phyloP scores from a whole-genome alignment of 2,329 filamentous ascomycete species.

The Raffaelea deltoideospora region DNA sequence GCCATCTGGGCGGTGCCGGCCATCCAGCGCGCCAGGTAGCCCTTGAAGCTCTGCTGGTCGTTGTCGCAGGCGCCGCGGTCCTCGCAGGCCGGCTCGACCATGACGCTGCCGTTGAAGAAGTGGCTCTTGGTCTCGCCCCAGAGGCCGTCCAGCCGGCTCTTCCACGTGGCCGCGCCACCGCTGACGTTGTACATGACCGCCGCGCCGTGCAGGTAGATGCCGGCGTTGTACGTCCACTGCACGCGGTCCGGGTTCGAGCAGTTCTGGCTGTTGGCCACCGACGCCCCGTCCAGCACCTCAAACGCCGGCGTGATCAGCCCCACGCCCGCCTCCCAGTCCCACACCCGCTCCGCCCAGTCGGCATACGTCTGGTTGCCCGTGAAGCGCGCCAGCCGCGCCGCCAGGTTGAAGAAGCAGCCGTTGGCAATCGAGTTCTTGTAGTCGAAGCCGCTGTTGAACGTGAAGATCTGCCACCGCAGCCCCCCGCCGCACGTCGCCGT shows the following conservation, averaged over 20 bases:
- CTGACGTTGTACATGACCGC: conserved; percentile 52
- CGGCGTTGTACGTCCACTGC: conserved; percentile 58
- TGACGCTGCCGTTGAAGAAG: conserved; percentile 42
- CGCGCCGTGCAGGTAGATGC: conserved; percentile 46
- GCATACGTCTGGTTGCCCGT: conserved; percentile 67
- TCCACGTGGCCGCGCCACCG: conserved; percentile 32
- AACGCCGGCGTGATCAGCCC: conserved; percentile 41
- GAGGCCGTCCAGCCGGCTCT: conserved; percentile 42
- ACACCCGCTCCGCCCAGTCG: conserved; percentile 59
- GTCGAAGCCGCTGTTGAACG: conserved; percentile 56
- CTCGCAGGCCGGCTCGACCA: conserved; percentile 57
- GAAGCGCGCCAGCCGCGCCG: conserved; percentile 58
- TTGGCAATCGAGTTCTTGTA: conserved; percentile 58
- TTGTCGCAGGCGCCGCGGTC: conserved; percentile 42
- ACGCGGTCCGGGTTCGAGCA: conserved; percentile 39
- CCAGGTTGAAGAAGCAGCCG: conserved; percentile 55
- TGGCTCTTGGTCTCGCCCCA: conserved; percentile 30
- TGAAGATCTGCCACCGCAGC: conserved; percentile 74
- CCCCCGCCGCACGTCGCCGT: conserved; percentile 52
- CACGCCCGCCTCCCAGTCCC: conserved; percentile 43
- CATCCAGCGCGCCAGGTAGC: conserved; percentile 56
- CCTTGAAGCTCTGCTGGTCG: conserved; percentile 64
- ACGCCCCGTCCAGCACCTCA: conserved; percentile 42
- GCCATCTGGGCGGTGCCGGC: conserved; percentile 38
- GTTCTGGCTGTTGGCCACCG: conserved; percentile 22